Evolutionary conservation across 2,329 filamentous ascomycete species (phyloP).

Genomic region (Juglanconis juglandina): DNA sequence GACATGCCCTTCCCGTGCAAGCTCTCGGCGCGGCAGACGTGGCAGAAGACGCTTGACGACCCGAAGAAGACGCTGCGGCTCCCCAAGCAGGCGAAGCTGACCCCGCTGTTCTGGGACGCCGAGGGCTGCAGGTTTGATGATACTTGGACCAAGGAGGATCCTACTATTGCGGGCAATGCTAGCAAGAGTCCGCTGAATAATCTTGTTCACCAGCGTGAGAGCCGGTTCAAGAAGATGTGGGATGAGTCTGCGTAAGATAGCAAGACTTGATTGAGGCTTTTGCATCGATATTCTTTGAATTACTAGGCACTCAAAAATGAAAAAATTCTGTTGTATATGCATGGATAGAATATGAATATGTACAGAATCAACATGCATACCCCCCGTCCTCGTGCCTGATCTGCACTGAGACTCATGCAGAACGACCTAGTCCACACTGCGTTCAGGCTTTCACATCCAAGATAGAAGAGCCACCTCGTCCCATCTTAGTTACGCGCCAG

Average conservation of each 20-base stretch:
- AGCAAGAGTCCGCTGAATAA: too few species aligned
- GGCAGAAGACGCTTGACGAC: background rate
- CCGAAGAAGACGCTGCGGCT: background rate
- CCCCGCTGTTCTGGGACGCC: background rate
- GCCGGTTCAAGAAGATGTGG: background rate
- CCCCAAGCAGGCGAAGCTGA: background rate
- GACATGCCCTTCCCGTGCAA: slow-evolving; percentile 2
- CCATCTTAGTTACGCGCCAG: background rate
- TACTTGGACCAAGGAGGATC: background rate
- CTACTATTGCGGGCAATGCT: background rate
- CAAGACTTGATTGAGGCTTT: too few species aligned
- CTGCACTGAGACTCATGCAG: too few species aligned
- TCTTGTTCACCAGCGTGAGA: background rate
- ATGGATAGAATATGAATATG: too few species aligned
- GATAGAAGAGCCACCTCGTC: background rate
- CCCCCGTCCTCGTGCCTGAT: too few species aligned
- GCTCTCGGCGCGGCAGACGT: background rate
- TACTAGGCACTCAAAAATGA: too few species aligned
- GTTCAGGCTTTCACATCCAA: background rate
- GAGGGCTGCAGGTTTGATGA: background rate
- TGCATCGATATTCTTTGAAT: background rate
- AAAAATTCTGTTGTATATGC: too few species aligned
- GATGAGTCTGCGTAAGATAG: background rate
- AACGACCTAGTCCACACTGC: too few species aligned
- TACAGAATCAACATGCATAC: too few species aligned